Evolutionary conservation across 176 grass and related monocot species (phyloP).

Genomic region (Carex pumila): DNA sequence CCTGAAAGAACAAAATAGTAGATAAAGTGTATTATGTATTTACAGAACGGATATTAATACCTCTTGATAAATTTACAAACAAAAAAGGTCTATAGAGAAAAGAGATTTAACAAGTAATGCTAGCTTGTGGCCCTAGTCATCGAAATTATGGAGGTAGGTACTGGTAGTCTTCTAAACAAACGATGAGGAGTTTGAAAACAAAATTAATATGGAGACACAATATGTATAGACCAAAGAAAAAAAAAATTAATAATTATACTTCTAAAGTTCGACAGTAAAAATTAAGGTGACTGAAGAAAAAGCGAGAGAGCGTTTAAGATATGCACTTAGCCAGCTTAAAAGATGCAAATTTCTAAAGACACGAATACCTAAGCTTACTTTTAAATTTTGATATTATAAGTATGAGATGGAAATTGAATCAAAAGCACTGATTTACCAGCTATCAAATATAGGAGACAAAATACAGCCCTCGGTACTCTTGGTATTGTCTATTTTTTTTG

Average conservation of each 20-base stretch:
- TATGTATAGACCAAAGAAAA: neutral
- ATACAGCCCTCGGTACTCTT: too few species aligned
- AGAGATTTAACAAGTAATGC: neutral
- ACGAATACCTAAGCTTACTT: neutral
- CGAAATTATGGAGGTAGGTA: slow-evolving; percentile 12
- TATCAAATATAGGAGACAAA: too few species aligned
- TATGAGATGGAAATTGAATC: too few species aligned
- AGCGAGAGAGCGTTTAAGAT: neutral
- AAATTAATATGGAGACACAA: neutral
- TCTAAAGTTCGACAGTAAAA: neutral
- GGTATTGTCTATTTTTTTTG: too few species aligned
- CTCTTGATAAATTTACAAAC: neutral
- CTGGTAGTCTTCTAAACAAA: neutral
- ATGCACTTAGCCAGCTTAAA: neutral
- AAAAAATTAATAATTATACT: neutral
- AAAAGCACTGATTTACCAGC: too few species aligned
- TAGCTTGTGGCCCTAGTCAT: neutral
- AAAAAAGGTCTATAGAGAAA: neutral
- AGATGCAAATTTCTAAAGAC: neutral
- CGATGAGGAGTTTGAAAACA: neutral
- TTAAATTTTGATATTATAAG: neutral
- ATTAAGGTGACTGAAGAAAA: neutral
- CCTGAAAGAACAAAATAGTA: neutral
- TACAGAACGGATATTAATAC: neutral
- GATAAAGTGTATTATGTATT: neutral